Evolutionary conservation across 2,329 filamentous ascomycete species (phyloP).

Genomic region (Stagonosporopsis vannaccii): DNA sequence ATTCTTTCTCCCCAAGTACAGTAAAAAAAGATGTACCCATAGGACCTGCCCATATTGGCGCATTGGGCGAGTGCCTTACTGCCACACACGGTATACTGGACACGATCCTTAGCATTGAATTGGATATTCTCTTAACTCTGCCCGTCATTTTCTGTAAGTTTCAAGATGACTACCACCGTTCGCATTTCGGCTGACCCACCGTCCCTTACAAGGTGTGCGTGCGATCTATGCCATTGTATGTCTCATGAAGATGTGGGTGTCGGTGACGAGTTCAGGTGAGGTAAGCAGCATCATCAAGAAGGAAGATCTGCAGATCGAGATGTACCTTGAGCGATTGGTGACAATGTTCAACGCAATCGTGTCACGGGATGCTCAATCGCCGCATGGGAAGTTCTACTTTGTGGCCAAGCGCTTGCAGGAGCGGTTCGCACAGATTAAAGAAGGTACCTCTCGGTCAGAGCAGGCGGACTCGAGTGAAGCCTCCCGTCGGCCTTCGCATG

Average conservation of each 20-base stretch:
- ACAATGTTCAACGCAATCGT: constrained; percentile 55
- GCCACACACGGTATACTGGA: constrained; percentile 58
- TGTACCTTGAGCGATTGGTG: constrained; percentile 56
- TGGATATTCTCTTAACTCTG: constrained; percentile 52
- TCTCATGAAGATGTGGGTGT: constrained; percentile 67
- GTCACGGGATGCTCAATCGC: constrained; percentile 50
- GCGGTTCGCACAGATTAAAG: constrained; percentile 54
- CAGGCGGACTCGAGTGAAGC: constrained; percentile 33
- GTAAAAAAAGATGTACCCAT: constrained; percentile 52
- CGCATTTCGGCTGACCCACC: constrained; percentile 24
- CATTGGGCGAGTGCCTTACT: constrained; percentile 55
- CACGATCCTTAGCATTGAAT: constrained; percentile 58
- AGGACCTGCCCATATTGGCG: constrained; percentile 56
- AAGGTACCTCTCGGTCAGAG: constrained; percentile 49
- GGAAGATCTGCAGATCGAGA: constrained; percentile 56
- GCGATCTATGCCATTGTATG: constrained; percentile 65
- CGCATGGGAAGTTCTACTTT: constrained; percentile 57
- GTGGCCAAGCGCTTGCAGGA: constrained; percentile 56
- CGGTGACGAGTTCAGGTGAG: constrained; percentile 58
- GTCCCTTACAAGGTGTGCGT: constrained; percentile 53
- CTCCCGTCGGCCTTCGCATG: constrained; percentile 25
- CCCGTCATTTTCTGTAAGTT: constrained; percentile 56
- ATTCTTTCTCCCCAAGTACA: constrained; percentile 47
- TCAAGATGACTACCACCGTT: background rate
- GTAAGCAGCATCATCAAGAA: constrained; percentile 59